Percentiles rank a stretch among this genome's conserved stretches.
Conservation (phyloP, 129 eudicot genomes). For the Kitagawia praeruptora region DNA sequence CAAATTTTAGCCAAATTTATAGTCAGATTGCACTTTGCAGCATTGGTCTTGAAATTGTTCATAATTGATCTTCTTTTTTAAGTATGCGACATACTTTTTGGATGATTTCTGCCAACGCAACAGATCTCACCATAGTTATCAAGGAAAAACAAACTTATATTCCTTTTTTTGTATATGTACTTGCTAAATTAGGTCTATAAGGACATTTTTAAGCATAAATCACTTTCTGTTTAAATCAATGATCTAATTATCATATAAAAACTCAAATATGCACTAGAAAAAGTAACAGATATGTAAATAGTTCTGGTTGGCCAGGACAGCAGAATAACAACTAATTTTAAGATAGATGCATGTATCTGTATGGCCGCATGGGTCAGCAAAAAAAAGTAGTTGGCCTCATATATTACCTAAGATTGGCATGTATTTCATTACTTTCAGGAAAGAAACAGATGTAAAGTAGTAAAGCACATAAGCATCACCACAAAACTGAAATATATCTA, state of each 20-base stretch:
- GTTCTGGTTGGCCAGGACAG: background rate
- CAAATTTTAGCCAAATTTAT: background rate
- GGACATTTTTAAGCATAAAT: background rate
- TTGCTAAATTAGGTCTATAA: background rate
- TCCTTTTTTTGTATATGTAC: background rate
- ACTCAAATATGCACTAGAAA: background rate
- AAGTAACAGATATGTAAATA: background rate
- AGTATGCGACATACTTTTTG: background rate
- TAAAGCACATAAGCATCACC: background rate
- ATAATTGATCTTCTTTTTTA: background rate
- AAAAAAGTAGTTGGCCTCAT: background rate
- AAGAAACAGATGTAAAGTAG: conserved; percentile 1
- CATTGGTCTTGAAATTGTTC: background rate
- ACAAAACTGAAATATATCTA: conserved; percentile 6
- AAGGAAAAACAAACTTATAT: background rate
- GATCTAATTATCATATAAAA: background rate
- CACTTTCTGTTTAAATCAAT: background rate
- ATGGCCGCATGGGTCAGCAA: background rate
- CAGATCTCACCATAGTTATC: background rate
- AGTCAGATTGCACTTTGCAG: background rate
- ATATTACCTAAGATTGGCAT: background rate
- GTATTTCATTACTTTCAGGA: background rate
- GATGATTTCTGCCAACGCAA: background rate
- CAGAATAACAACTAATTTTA: background rate
- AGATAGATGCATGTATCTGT: conserved; percentile 6